Evolutionary conservation across 2,329 filamentous ascomycete species (phyloP).

Genomic region (Lojkania enalia): DNA sequence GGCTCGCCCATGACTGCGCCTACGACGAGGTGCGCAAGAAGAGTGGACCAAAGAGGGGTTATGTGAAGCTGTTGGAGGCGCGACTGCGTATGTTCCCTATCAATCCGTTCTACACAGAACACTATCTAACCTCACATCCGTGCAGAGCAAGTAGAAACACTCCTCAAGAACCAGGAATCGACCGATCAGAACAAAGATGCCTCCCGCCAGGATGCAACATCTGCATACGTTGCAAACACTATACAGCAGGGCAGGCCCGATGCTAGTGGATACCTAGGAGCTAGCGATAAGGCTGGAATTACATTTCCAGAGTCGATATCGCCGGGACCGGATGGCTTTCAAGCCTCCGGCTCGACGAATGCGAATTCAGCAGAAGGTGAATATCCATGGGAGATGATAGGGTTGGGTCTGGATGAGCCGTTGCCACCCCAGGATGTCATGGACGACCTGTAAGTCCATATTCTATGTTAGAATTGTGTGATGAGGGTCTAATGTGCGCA

Average conservation of each 20-base stretch:
- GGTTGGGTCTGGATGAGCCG: constrained; percentile 78
- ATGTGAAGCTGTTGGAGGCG: constrained; percentile 92
- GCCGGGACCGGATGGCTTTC: constrained; percentile 23
- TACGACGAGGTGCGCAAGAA: constrained; percentile 94
- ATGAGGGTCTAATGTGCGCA: constrained; percentile 37
- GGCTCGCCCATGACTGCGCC: constrained; percentile 83
- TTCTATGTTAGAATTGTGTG: not conserved
- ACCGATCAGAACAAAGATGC: constrained; percentile 33
- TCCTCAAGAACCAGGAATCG: constrained; percentile 78
- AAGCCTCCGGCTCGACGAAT: constrained; percentile 16
- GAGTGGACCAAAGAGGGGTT: constrained; percentile 91
- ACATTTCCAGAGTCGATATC: constrained; percentile 19
- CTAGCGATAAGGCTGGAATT: constrained; percentile 13
- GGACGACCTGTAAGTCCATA: constrained; percentile 73
- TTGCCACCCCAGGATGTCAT: constrained; percentile 78
- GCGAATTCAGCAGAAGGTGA: constrained; percentile 25
- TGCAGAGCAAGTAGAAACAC: constrained; percentile 86
- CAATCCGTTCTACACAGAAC: no score
- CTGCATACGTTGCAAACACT: constrained; percentile 39
- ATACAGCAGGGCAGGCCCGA: constrained; percentile 29
- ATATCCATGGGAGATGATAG: constrained; percentile 85
- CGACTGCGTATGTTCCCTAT: constrained; percentile 79
- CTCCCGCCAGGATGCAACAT: constrained; percentile 26
- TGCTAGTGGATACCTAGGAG: constrained; percentile 22
- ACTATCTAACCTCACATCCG: no score